These are phyloP conservation scores for Erodium texanum DNA, from an alignment of 441 rosid species.

Conservation along the genomic window DNA sequence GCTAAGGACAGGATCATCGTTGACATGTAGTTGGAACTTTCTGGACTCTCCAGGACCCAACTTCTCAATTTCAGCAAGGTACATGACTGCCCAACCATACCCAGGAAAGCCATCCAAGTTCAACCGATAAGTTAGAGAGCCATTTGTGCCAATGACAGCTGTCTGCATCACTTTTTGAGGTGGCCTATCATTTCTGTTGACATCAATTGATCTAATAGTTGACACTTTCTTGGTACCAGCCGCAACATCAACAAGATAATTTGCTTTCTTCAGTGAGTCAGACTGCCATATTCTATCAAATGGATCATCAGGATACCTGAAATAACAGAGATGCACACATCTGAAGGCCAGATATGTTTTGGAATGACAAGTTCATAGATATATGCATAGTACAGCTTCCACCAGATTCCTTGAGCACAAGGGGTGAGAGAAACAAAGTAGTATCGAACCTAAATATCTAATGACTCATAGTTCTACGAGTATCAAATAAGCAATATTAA, in stretches of 20 bases:
- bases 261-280: constrained; percentile 64
- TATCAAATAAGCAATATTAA: too few species aligned
- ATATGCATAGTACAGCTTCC: not conserved
- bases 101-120: constrained; percentile 93
- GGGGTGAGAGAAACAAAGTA: not conserved
- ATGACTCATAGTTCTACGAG: not conserved
- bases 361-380: constrained; percentile 11
- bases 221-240: constrained; percentile 66
- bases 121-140: constrained; percentile 68
- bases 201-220: constrained; percentile 47
- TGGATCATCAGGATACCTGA: constrained; percentile 98
- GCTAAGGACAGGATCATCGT: constrained; percentile 61
- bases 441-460: not conserved
- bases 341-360: not conserved
- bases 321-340: constrained; percentile 13
- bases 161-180: constrained; percentile 97
- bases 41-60: constrained; percentile 55
- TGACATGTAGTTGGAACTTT: constrained; percentile 77
- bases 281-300: constrained; percentile 96
- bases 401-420: not conserved
- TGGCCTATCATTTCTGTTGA: constrained; percentile 37
- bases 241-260: constrained; percentile 92
- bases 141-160: constrained; percentile 94
- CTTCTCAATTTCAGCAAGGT: constrained; percentile 88
- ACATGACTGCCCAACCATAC: constrained; percentile 74